These are phyloP conservation scores for Tardiomyces digboiensis DNA, from an alignment of 1,139 yeast genomes.

Conservation along the genomic window DNA sequence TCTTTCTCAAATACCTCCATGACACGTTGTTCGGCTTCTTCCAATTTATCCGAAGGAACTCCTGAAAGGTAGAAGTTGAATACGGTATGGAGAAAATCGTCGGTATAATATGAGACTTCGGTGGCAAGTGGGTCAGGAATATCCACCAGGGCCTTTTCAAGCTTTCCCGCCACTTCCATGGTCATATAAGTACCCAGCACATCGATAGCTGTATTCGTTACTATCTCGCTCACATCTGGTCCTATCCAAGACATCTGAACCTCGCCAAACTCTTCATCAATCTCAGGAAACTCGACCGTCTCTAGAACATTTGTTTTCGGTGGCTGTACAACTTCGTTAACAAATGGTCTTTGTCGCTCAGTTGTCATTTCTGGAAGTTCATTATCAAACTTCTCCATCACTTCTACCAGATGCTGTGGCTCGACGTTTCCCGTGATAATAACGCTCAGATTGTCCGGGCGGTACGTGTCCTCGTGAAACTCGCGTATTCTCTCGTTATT, in stretches of 20 bases:
- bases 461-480: conserved; percentile 64
- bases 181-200: conserved; percentile 70
- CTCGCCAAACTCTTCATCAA: conserved; percentile 81
- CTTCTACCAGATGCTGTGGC: conserved; percentile 53
- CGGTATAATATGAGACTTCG: conserved; percentile 57
- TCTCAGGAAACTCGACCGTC: conserved; percentile 74
- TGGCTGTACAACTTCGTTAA: conserved; percentile 46
- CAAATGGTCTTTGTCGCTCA: conserved; percentile 74
- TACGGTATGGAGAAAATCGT: conserved; percentile 54
- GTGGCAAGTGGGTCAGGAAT: conserved; percentile 75
- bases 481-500: conserved; percentile 64
- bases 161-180: conserved; percentile 47
- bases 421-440: conserved; percentile 81
- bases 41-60: conserved; percentile 61
- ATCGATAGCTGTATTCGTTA: conserved; percentile 58
- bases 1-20: conserved; percentile 39
- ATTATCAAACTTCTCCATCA: conserved; percentile 56
- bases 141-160: conserved; percentile 67
- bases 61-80: conserved; percentile 55
- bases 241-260: conserved; percentile 75
- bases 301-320: conserved; percentile 31
- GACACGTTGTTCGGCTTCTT: conserved; percentile 42
- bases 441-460: conserved; percentile 78
- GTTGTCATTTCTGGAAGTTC: conserved; percentile 64
- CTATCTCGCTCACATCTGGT: conserved; percentile 46